Evolutionary conservation across 1,284 basidiomycete genomes (phyloP), one percentile per base, ranked within the genome.

Genomic region (Paramarasmius palmivorus): DNA sequence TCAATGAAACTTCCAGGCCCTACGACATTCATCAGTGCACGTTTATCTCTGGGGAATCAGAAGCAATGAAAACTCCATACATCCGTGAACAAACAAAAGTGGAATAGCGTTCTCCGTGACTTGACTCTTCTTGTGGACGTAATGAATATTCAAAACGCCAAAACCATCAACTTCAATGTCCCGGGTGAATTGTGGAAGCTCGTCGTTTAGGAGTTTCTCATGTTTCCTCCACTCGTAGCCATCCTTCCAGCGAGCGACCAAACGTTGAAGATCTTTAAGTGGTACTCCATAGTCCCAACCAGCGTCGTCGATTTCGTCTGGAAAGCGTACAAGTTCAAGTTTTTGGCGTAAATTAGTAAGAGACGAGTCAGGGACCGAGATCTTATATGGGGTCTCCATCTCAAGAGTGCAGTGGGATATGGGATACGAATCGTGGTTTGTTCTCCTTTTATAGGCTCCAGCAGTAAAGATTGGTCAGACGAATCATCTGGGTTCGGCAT

Each of bases 1-100:
- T 86, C 83, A 29, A 79, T 60, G 59, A 84, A 84, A 52, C 73
- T 70, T 26, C 84, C 82, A 0, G 83, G 83, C 83, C 83, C 38
- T 17, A n/a, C n/a, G 38, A 17, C 5, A 19, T 40, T 9, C 9
- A 6, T 40, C 7, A 17, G 5, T 17, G 6, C 7, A 26, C 19
- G 9, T 20, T 9, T 49, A 34, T 17, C 17, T 32, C 12, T n/a
- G 23, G 10, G 12, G 19, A 71, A 6, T 32, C 29, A 12, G 29
- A 32, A 32, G 29, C 29, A 12, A 6, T 6, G 6, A 12, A 32
- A 6, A 32, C 29, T 32, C 7, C 12, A 32, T 53, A 79, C 79
- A 82, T 19, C 79, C 79, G 59, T 82, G 79, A 8, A 79, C 72
- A 56, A 81, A 81, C 4, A 81, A 59, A 19, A 82, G 60, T 3